Evolutionary conservation across 768 basidiomycete genomes (phyloP).

Genomic region (Daedalea quercina): DNA sequence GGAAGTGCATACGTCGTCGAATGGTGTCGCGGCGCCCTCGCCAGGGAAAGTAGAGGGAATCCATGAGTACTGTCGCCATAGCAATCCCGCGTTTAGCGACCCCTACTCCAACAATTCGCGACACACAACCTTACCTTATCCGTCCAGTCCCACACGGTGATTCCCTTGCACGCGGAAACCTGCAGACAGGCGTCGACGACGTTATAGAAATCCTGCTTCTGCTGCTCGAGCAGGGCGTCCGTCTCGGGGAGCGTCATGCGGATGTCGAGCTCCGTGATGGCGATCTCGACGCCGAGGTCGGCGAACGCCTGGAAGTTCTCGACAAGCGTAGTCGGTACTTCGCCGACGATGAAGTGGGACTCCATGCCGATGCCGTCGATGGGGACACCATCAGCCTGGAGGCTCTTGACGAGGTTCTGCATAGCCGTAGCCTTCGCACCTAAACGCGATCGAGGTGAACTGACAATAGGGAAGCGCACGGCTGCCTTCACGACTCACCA

Average conservation of each 20-base stretch:
- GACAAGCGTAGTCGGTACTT: conserved; percentile 40
- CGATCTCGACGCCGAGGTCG: conserved; percentile 56
- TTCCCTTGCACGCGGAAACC: conserved; percentile 27
- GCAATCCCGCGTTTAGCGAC: not conserved
- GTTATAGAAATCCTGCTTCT: conserved; percentile 48
- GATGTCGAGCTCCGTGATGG: conserved; percentile 63
- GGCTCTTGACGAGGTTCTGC: conserved; percentile 42
- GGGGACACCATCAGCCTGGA: conserved; percentile 42
- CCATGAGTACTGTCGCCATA: conserved; percentile 24
- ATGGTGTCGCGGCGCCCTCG: conserved; percentile 26
- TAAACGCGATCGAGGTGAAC: not conserved
- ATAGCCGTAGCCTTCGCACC: conserved; percentile 53
- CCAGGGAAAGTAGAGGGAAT: conserved; percentile 25
- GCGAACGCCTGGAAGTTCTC: conserved; percentile 45
- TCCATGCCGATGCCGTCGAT: conserved; percentile 60
- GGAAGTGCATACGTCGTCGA: conserved; percentile 20
- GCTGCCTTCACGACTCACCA: conserved; percentile 30
- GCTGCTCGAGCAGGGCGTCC: conserved; percentile 42
- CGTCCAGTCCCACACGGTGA: conserved; percentile 36
- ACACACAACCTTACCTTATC: conserved; percentile 19
- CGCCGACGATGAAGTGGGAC: conserved; percentile 52
- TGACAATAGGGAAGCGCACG: too few relatives aligned
- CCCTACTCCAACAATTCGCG: not conserved
- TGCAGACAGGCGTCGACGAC: conserved; percentile 46
- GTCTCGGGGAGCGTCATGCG: conserved; percentile 56